Percentiles rank a stretch among this genome's conserved stretches.
These are phyloP conservation scores for Claviceps sp. DNA, from an alignment of 2,329 filamentous ascomycete genomes.

Conservation along the genomic window DNA sequence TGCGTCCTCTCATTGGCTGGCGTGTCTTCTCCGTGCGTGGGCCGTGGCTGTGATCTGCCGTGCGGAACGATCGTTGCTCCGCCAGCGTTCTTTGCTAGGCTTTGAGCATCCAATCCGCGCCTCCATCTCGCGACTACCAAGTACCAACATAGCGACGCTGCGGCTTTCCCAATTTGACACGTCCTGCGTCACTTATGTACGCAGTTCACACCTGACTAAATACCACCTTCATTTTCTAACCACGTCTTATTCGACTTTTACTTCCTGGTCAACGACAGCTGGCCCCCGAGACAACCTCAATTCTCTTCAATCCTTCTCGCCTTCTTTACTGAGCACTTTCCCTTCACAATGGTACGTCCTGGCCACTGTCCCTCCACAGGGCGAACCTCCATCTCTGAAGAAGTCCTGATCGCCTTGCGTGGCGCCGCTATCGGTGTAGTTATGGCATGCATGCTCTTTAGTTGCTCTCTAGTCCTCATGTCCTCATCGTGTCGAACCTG, in stretches of 20 bases:
- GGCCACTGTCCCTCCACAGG: background rate
- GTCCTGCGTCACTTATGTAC: background rate
- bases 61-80: background rate
- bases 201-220: background rate
- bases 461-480: background rate
- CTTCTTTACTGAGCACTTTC: background rate
- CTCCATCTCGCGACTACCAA: background rate
- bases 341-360: constrained; percentile 6
- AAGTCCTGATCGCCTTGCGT: constrained; percentile 4
- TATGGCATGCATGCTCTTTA: constrained; percentile 5
- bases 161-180: background rate
- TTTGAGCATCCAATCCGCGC: background rate
- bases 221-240: background rate
- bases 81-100: background rate
- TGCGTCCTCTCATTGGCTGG: background rate
- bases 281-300: background rate
- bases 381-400: constrained; percentile 3
- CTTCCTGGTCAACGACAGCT: background rate
- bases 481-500: background rate
- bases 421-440: constrained; percentile 5
- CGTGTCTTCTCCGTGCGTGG: background rate
- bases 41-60: too few relatives aligned
- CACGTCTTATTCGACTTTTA: background rate
- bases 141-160: background rate
- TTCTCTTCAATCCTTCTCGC: background rate